Conservation (phyloP, 1,139 yeast genomes). For the Yamadazyma aaseri region DNA sequence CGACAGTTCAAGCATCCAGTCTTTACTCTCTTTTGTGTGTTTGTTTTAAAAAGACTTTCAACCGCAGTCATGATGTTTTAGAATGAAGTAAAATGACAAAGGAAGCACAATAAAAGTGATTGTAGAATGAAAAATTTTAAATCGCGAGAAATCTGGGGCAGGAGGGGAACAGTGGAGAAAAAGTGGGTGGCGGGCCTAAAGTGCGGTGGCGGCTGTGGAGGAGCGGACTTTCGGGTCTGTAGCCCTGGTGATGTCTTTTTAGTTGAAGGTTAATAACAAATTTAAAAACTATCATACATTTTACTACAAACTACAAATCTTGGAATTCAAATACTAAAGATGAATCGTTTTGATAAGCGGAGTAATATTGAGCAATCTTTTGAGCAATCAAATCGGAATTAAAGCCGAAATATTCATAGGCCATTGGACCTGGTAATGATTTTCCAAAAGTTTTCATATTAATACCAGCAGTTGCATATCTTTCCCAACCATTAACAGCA, state of each 20-base stretch:
- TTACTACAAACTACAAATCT: constrained; percentile 19
- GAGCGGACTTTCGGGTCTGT: too few relatives aligned
- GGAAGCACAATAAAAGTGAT: too few relatives aligned
- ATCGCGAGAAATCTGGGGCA: constrained; percentile 1
- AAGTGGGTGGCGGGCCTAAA: not conserved
- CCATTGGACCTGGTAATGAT: constrained; percentile 29
- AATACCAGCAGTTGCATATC: constrained; percentile 34
- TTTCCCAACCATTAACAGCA: constrained; percentile 35
- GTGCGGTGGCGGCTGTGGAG: too few relatives aligned
- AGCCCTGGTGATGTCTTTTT: too few relatives aligned
- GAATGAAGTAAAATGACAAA: too few relatives aligned
- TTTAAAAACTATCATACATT: too few relatives aligned
- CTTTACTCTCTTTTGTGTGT: constrained; percentile 30
- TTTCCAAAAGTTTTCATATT: constrained; percentile 28
- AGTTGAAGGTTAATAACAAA: too few relatives aligned
- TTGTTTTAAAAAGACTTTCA: not conserved
- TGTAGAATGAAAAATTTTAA: not conserved
- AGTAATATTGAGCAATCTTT: constrained; percentile 19
- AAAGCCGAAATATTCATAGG: constrained; percentile 30
- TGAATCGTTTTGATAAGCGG: constrained; percentile 19
- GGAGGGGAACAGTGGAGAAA: constrained; percentile 1
- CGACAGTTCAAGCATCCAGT: constrained; percentile 48
- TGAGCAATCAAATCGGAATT: constrained; percentile 23
- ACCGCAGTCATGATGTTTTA: not conserved
- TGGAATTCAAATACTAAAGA: constrained; percentile 25